Evolutionary conservation across 2,329 filamentous ascomycete species (phyloP).

Genomic region (Fusarium sp.): DNA sequence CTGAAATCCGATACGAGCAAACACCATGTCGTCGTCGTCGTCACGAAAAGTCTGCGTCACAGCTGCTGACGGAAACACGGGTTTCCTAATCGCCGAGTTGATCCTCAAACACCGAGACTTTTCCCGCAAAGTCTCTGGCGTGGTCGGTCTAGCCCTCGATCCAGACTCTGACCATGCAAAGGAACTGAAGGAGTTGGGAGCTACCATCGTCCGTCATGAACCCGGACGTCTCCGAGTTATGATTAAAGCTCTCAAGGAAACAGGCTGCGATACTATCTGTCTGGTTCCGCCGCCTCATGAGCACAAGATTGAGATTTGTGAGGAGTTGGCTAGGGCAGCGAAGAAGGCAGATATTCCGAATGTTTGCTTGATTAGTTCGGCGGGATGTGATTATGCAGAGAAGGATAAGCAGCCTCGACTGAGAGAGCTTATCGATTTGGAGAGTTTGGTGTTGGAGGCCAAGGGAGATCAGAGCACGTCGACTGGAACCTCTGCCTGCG

Average conservation of each 20-base stretch:
- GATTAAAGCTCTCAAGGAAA: constrained; percentile 10
- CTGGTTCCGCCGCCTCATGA: constrained; percentile 15
- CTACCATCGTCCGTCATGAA: constrained; percentile 11
- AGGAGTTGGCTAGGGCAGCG: constrained; percentile 10
- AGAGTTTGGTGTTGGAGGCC: constrained; percentile 54
- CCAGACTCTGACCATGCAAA: constrained; percentile 43
- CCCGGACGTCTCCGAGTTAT: constrained; percentile 15
- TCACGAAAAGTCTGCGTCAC: constrained; percentile 61
- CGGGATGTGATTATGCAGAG: constrained; percentile 54
- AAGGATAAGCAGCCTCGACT: constrained; percentile 60
- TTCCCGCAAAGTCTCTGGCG: constrained; percentile 53
- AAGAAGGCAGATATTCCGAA: constrained; percentile 21
- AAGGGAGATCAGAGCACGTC: constrained; percentile 52
- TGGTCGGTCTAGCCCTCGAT: constrained; percentile 57
- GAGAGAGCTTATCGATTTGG: constrained; percentile 64
- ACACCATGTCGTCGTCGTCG: constrained; percentile 50
- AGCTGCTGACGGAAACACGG: constrained; percentile 62
- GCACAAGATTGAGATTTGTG: constrained; percentile 17
- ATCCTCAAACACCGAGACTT: constrained; percentile 59
- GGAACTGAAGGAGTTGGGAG: constrained; percentile 13
- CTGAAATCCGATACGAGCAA: neutral
- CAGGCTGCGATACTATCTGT: constrained; percentile 9
- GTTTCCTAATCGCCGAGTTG: constrained; percentile 63
- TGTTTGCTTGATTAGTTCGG: constrained; percentile 22
- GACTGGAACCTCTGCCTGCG: constrained; percentile 9